Conservation (phyloP, 75 land plant species). For the Sequoia sempervirens region DNA sequence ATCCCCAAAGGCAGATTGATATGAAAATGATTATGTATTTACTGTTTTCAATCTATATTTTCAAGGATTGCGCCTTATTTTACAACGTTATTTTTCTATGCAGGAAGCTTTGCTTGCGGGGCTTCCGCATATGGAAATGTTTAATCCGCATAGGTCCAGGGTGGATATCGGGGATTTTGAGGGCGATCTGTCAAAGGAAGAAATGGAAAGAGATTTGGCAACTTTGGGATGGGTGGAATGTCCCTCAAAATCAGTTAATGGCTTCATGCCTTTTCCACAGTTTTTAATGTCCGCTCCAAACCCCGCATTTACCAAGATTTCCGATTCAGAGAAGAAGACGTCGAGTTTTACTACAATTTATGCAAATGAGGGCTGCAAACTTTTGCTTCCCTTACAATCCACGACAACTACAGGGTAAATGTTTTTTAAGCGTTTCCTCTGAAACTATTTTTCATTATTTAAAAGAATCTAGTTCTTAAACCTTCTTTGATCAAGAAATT, state of each 20-base stretch:
- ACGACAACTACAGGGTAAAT: no score
- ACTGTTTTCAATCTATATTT: neutral
- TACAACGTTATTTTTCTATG: neutral
- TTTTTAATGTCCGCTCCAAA: neutral
- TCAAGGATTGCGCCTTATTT: neutral
- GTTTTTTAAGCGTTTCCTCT: no score
- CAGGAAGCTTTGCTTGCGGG: neutral
- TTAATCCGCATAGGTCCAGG: neutral
- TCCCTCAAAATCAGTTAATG: neutral
- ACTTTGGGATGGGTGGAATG: constrained; percentile 1
- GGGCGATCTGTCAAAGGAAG: neutral
- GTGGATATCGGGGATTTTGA: neutral
- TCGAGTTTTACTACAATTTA: neutral
- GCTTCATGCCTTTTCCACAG: neutral
- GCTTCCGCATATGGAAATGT: neutral
- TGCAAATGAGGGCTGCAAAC: neutral
- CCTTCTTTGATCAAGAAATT: no score
- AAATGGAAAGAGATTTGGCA: constrained; percentile 1
- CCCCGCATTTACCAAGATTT: neutral
- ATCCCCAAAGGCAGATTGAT: neutral
- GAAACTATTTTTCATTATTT: no score
- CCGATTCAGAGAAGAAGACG: neutral
- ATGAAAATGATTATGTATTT: neutral
- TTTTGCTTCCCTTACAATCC: no score
- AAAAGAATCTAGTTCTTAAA: no score